Evolutionary conservation across 768 basidiomycete genomes (phyloP).

Genomic region (Agrocybe chaxingu): DNA sequence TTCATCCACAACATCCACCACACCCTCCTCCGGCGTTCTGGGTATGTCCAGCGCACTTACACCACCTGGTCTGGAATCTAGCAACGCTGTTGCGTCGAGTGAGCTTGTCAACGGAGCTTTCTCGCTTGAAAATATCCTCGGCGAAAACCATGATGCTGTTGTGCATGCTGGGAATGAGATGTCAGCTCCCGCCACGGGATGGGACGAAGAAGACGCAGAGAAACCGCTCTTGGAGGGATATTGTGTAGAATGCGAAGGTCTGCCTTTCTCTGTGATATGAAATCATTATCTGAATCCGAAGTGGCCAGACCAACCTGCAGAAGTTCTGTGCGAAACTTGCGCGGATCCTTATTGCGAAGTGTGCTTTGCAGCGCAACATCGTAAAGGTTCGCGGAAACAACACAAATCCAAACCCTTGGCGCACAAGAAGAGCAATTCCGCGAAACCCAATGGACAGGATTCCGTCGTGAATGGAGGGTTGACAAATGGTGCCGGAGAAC

Average conservation of each 20-base stretch:
- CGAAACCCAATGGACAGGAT: conserved; percentile 21
- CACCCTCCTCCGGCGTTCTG: not conserved
- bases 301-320: conserved; percentile 74
- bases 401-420: conserved; percentile 54
- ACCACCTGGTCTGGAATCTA: conserved; percentile 12
- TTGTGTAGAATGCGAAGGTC: conserved; percentile 88
- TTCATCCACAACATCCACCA: not conserved
- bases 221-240: conserved; percentile 55
- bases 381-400: conserved; percentile 72
- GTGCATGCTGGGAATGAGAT: conserved; percentile 45
- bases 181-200: conserved; percentile 41
- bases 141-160: conserved; percentile 57
- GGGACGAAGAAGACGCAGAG: conserved; percentile 63
- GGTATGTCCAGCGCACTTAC: conserved; percentile 16
- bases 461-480: conserved; percentile 5
- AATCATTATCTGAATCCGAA: conserved; percentile 2
- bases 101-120: conserved; percentile 29
- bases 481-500: conserved; percentile 27
- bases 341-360: conserved; percentile 78
- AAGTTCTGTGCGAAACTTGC: conserved; percentile 70
- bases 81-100: conserved; percentile 6
- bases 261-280: conserved; percentile 9
- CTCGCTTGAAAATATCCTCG: conserved; percentile 69
- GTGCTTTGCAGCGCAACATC: conserved; percentile 81
- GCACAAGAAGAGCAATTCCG: conserved; percentile 23